Evolutionary conservation across 805 yeast genomes (phyloP).

Genomic region (Starmerella floricola): DNA sequence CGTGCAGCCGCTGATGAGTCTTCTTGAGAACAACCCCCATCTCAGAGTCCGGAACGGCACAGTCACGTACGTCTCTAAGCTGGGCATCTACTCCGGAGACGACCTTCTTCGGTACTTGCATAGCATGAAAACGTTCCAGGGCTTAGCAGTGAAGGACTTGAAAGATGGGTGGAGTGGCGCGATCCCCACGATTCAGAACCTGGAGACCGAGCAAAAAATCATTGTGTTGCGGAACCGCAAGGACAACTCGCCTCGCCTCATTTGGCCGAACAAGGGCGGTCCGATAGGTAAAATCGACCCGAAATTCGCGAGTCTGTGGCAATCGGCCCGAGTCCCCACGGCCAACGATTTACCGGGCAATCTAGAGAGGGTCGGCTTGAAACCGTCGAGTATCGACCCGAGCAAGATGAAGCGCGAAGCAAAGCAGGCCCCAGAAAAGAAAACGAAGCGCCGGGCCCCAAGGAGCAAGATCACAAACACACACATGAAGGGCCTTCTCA

Average conservation of each 20-base stretch:
- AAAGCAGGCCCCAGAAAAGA: constrained; percentile 45
- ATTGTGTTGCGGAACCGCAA: constrained; percentile 82
- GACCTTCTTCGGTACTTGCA: constrained; percentile 65
- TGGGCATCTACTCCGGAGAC: constrained; percentile 70
- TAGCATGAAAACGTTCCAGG: constrained; percentile 75
- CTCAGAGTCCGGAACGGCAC: constrained; percentile 59
- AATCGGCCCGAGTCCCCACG: constrained; percentile 62
- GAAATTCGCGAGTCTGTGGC: constrained; percentile 78
- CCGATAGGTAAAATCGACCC: constrained; percentile 59
- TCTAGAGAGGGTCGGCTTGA: constrained; percentile 71
- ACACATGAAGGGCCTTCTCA: constrained; percentile 90
- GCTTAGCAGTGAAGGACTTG: constrained; percentile 65
- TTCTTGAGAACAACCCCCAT: constrained; percentile 64
- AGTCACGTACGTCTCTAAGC: constrained; percentile 76
- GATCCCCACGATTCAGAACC: constrained; percentile 57
- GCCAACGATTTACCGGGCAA: constrained; percentile 68
- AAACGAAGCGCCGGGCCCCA: constrained; percentile 77
- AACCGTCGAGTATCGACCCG: constrained; percentile 98
- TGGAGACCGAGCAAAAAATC: constrained; percentile 66
- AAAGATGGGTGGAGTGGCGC: constrained; percentile 95
- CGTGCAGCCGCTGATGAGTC: constrained; percentile 54
- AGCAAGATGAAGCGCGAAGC: constrained; percentile 59
- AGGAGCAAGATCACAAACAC: constrained; percentile 90
- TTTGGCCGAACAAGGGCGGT: constrained; percentile 83
- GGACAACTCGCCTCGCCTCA: constrained; percentile 82